Evolutionary conservation across 139 green algal species (phyloP).

Genomic region (Chlorella vulgaris): DNA sequence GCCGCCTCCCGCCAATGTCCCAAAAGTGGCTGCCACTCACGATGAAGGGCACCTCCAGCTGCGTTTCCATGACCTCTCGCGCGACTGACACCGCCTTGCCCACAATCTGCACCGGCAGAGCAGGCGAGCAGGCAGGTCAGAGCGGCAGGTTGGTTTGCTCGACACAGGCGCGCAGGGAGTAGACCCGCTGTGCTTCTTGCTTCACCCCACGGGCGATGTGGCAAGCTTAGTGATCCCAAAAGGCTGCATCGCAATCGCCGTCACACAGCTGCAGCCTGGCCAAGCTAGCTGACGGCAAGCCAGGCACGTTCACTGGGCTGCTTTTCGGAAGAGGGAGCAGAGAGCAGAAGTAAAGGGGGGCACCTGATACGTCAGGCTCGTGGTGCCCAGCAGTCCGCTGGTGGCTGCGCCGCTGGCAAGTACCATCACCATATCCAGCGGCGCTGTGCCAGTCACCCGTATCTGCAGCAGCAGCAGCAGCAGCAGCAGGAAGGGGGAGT

Average conservation of each 20-base stretch:
- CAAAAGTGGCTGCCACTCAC: neutral
- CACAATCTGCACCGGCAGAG: slow-evolving; percentile 23
- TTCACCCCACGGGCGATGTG: neutral
- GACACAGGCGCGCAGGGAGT: neutral
- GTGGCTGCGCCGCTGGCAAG: neutral
- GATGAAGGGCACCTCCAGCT: neutral
- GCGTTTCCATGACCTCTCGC: slow-evolving; percentile 1
- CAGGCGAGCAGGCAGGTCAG: neutral
- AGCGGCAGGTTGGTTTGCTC: too few species aligned
- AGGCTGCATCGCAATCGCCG: neutral
- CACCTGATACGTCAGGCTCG: slow-evolving; percentile 26
- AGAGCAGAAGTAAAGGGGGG: too few species aligned
- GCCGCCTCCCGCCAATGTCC: neutral
- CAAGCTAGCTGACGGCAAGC: neutral
- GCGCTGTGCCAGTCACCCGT: slow-evolving; percentile 1
- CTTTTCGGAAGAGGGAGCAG: too few species aligned
- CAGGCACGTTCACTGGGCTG: too few species aligned
- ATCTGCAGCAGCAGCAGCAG: neutral
- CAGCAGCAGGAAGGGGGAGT: too few species aligned
- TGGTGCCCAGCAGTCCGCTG: slow-evolving; percentile 22
- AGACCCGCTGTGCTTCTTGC: neutral
- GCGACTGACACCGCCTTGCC: neutral
- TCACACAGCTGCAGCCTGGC: neutral
- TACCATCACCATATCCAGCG: slow-evolving; percentile 12
- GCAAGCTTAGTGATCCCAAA: neutral